Evolutionary conservation across 2,329 filamentous ascomycete genomes (phyloP), one percentile per base, ranked within the genome.

Genomic region (Allantophomopsis lycopodina): DNA sequence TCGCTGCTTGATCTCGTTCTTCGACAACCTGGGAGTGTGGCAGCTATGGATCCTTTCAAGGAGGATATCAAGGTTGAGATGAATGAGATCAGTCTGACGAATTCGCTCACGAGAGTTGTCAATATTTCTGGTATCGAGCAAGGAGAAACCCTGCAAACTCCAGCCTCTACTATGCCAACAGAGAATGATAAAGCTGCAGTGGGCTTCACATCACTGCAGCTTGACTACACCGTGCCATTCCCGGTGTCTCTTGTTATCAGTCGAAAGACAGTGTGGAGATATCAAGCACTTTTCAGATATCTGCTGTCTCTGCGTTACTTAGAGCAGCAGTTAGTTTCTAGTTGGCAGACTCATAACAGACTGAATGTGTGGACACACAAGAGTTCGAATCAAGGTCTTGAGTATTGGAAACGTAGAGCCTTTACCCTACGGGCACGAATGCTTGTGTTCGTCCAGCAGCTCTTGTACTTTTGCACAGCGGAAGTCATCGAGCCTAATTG

Each of bases 401-500:
- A 95, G 60, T 73, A 83, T 40, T 96, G 88, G 87, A 98, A 98
- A 59, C 76, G 88, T 32, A 73, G 85, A 21, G 86, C 89, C 1
- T 96, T 86, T 80, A 95, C 86, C 2, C 63, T 98, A 42, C 76
- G 91, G 28, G 86, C 88, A 2, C 76, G 91, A 36, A 98, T 98
- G 91, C 69, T 96, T 7, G 85, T 94, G 7, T 98, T 96, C 55
- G 86, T 96, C 2, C 91, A 98, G 60, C 91, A 98, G 57, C 68
- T 96, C 31, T 72, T 95, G 5, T 98, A 96, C 60, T 98, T 94
- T 57, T 96, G 87, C 61, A 96, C 91, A 0, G 79, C 86, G 1
- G 91, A 98, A 60, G 91, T 98, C 40, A 93, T 98, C 40, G 91
- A 98, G 59, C 91, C 89, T 3, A 96, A 96, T 59, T 98, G 91